Evolutionary conservation across 2,329 filamentous ascomycete genomes (phyloP).

Genomic region (Arthroderma uncinatum): DNA sequence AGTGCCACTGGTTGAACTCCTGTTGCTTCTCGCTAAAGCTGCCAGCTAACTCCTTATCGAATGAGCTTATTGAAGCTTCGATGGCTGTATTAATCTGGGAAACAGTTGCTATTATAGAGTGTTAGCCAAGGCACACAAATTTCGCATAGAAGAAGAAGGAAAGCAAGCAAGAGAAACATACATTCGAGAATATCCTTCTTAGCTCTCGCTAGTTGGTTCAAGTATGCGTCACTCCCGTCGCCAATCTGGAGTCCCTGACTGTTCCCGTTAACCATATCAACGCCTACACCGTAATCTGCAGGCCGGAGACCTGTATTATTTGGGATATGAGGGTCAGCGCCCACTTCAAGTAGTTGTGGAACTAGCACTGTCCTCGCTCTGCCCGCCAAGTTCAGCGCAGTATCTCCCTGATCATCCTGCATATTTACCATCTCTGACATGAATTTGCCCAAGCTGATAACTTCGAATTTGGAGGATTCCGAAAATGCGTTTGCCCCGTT

Average conservation of each 20-base stretch:
- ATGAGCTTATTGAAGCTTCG: conserved; percentile 67
- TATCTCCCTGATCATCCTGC: conserved; percentile 87
- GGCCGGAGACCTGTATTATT: conserved; percentile 83
- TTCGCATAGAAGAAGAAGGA: background rate
- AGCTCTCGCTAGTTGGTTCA: conserved; percentile 34
- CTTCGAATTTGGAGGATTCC: conserved; percentile 34
- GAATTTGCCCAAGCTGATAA: conserved; percentile 84
- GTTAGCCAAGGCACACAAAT: conserved; percentile 26
- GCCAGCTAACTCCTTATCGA: conserved; percentile 65
- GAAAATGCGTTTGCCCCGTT: conserved; percentile 27
- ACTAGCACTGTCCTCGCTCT: conserved; percentile 94
- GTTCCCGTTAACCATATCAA: conserved; percentile 45
- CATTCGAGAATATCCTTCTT: conserved; percentile 38
- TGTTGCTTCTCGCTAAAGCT: conserved; percentile 77
- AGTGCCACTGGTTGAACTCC: conserved; percentile 69
- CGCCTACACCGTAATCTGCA: conserved; percentile 86
- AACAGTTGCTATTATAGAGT: conserved; percentile 24
- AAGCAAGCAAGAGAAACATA: conserved; percentile 18
- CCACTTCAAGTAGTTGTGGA: conserved; percentile 89
- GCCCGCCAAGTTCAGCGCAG: conserved; percentile 84
- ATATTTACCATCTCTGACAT: conserved; percentile 96
- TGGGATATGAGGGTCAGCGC: conserved; percentile 80
- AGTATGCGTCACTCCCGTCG: conserved; percentile 34
- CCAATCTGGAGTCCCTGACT: conserved; percentile 33
- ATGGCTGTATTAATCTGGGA: conserved; percentile 50